Conservation (phyloP, 192 early-diverging fungal species). For the Gamsiella multidivaricata region DNA sequence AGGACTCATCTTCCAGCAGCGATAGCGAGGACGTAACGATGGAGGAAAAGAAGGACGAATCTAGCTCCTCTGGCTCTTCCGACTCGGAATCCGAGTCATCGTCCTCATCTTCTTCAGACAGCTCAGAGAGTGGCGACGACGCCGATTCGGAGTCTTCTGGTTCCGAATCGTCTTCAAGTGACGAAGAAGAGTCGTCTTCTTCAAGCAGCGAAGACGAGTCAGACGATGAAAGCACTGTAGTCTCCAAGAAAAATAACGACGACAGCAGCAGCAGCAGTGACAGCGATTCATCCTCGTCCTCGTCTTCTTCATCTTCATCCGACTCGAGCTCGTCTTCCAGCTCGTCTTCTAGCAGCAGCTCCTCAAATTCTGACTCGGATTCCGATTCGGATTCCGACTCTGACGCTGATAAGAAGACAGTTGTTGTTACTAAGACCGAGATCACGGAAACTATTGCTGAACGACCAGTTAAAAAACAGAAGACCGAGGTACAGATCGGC, state of each 20-base stretch:
- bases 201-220: constrained; percentile 50
- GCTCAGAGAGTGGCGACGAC: constrained; percentile 44
- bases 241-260: background rate
- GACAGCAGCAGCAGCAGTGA: constrained; percentile 23
- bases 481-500: constrained; percentile 29
- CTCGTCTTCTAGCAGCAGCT: constrained; percentile 29
- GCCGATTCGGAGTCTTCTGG: constrained; percentile 40
- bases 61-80: constrained; percentile 15
- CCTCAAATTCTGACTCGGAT: constrained; percentile 40
- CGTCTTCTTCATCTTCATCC: constrained; percentile 39
- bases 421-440: constrained; percentile 1
- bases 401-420: constrained; percentile 25
- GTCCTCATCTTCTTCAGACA: constrained; percentile 50
- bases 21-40: constrained; percentile 29
- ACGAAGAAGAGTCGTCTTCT: constrained; percentile 33
- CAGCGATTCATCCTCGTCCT: constrained; percentile 39
- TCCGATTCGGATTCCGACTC: constrained; percentile 37
- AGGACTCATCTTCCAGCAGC: too few species aligned
- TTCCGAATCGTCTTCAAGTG: constrained; percentile 24
- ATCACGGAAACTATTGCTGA: constrained; percentile 32
- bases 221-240: constrained; percentile 51
- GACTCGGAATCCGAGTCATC: constrained; percentile 20
- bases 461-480: constrained; percentile 58
- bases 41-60: constrained; percentile 27
- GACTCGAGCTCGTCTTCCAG: constrained; percentile 25